A percentile compares a stretch with the other conserved stretches of the same genome.
Conservation (phyloP, 805 yeast genomes). For the Metschnikowia shivogae region DNA sequence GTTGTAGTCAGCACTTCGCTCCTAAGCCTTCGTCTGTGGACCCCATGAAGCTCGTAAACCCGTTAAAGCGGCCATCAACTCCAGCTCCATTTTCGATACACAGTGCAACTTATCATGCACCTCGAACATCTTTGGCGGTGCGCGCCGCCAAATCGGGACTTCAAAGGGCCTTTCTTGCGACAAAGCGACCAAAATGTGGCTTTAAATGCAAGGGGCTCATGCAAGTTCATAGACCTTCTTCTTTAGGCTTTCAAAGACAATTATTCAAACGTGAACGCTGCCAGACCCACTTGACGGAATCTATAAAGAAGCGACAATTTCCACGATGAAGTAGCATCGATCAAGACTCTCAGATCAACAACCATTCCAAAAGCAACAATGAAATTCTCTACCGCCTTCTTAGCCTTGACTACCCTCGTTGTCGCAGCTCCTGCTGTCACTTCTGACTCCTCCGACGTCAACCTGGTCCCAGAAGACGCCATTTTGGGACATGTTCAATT, state of each 20-base stretch:
- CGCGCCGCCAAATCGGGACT: slow-evolving; percentile 6
- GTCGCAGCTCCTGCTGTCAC: slow-evolving; percentile 13
- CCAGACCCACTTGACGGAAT: too few relatives aligned
- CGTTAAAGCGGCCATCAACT: too few relatives aligned
- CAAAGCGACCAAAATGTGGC: not conserved
- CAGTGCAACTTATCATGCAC: not conserved
- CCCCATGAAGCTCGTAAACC: too few relatives aligned
- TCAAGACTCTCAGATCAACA: too few relatives aligned
- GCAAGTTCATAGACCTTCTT: not conserved
- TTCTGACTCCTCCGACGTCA: not conserved
- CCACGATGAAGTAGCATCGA: too few relatives aligned
- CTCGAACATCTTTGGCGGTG: not conserved
- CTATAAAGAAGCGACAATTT: too few relatives aligned
- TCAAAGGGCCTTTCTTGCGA: slow-evolving; percentile 8
- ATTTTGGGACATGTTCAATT: slow-evolving; percentile 12
- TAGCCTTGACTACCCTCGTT: slow-evolving; percentile 11
- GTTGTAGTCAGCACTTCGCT: too few relatives aligned
- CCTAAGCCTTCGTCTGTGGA: too few relatives aligned
- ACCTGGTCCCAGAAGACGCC: slow-evolving; percentile 13
- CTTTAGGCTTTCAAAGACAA: not conserved
- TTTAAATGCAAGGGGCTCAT: not conserved
- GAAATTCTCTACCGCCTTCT: slow-evolving; percentile 15
- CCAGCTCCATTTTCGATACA: too few relatives aligned
- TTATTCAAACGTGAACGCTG: not conserved
- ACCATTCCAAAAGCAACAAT: slow-evolving; percentile 1